phyloP scores from a whole-genome alignment of 345 rosid genomes.

The Lumnitzera littorea region DNA sequence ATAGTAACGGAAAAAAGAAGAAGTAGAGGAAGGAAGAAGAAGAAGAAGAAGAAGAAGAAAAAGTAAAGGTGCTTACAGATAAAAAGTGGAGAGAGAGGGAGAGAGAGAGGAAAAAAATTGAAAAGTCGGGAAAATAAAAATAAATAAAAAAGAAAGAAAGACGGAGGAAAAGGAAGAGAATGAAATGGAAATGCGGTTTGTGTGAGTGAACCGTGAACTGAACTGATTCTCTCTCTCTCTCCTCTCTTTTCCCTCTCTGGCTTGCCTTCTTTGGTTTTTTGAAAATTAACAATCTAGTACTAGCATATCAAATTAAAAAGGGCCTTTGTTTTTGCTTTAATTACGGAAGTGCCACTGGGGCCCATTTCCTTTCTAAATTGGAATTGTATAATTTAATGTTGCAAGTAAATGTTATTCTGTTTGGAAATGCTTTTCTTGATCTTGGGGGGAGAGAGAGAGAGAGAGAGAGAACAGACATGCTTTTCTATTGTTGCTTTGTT shows the following conservation, averaged over 20 bases:
- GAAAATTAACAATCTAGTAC: not conserved
- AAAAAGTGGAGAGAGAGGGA: conserved; percentile 38
- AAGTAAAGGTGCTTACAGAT: conserved; percentile 22
- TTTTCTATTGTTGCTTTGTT: too few species aligned
- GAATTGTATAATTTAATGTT: too few species aligned
- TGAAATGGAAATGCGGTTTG: conserved; percentile 5
- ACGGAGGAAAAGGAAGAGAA: conserved; percentile 27
- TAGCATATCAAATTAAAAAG: not conserved
- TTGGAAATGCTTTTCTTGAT: too few species aligned
- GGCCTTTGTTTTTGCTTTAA: conserved; percentile 8
- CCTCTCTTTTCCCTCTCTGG: conserved; percentile 13
- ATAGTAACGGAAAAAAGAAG: conserved; percentile 6
- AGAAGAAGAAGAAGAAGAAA: conserved; percentile 13
- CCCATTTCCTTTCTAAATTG: not conserved
- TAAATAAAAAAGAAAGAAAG: conserved; percentile 8
- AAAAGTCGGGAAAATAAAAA: not conserved
- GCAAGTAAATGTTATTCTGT: too few species aligned
- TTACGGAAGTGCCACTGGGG: conserved; percentile 15
- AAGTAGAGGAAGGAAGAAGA: conserved; percentile 10
- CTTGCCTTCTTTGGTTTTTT: not conserved
- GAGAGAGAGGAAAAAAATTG: not conserved
- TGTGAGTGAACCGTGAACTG: conserved; percentile 1
- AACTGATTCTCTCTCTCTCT: conserved; percentile 14
- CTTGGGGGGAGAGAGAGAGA: too few species aligned
- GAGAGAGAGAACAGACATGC: too few species aligned